phyloP scores from a whole-genome alignment of 139 green algal genomes.

The Picochlorum sp. region DNA sequence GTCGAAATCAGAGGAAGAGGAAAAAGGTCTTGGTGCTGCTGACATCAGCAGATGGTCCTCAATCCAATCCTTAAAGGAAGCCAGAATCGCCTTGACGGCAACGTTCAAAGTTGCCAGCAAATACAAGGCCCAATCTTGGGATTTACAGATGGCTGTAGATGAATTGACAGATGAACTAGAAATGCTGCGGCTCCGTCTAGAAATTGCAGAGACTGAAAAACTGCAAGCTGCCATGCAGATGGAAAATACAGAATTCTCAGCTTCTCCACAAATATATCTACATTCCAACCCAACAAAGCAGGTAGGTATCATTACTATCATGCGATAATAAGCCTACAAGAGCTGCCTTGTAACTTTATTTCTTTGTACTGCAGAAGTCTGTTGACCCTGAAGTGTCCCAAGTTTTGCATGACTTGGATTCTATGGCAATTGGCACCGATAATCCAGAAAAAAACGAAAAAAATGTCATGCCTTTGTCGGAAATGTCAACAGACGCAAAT shows the following conservation, averaged over 20 bases:
- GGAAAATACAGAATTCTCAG: background rate
- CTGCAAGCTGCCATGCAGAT: conserved; percentile 34
- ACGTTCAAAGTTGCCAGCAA: conserved; percentile 54
- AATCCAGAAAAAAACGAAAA: too few relatives aligned
- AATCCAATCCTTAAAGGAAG: conserved; percentile 48
- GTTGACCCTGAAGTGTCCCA: background rate
- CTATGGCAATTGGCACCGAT: background rate
- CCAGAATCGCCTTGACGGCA: conserved; percentile 49
- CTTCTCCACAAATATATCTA: background rate
- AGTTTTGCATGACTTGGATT: background rate
- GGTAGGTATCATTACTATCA: background rate
- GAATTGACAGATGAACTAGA: conserved; percentile 52
- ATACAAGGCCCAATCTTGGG: conserved; percentile 49
- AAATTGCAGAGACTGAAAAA: conserved; percentile 51
- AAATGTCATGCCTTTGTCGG: too few relatives aligned
- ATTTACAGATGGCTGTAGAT: conserved; percentile 31
- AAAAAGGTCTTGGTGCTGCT: conserved; percentile 32
- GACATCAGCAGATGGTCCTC: conserved; percentile 61
- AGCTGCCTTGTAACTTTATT: background rate
- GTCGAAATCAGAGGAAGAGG: conserved; percentile 58
- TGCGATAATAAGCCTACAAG: background rate
- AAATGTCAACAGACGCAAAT: too few relatives aligned
- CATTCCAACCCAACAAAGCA: background rate
- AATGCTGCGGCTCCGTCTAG: conserved; percentile 53
- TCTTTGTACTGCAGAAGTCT: too few relatives aligned